Conservation (phyloP, 345 rosid species). For the Populus ilicifolia region DNA sequence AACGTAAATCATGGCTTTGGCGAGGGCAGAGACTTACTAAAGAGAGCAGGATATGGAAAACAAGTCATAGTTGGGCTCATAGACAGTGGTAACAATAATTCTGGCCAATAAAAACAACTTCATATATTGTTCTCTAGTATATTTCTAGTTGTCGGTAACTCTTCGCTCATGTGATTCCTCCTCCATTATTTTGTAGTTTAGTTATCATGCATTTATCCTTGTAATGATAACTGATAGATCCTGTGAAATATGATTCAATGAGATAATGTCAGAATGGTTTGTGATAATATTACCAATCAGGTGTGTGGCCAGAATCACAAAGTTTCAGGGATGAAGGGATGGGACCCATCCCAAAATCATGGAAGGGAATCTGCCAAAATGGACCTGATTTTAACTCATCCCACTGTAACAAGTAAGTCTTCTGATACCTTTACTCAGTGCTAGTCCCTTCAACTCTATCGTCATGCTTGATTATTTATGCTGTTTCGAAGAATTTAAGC, state of each 20-base stretch:
- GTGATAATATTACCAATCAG: slow-evolving; percentile 25
- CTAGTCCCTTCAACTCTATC: no score
- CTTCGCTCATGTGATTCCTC: slow-evolving; percentile 22
- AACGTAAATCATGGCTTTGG: background rate
- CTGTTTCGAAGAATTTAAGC: no score
- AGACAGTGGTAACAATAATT: slow-evolving; percentile 55
- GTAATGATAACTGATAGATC: background rate
- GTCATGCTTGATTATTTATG: no score
- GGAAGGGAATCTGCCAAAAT: slow-evolving; percentile 85
- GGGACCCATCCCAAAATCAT: slow-evolving; percentile 76
- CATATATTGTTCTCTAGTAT: background rate
- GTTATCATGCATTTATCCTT: background rate
- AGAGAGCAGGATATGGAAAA: slow-evolving; percentile 59
- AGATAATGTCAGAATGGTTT: background rate
- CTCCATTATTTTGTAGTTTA: slow-evolving; percentile 16
- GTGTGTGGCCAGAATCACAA: slow-evolving; percentile 89
- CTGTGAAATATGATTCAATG: background rate
- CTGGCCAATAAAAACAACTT: background rate
- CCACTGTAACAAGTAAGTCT: slow-evolving; percentile 64
- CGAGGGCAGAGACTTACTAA: slow-evolving; percentile 28
- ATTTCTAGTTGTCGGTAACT: background rate
- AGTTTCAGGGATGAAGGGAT: slow-evolving; percentile 75
- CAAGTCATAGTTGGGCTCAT: slow-evolving; percentile 63
- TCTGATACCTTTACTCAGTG: background rate
- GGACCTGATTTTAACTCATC: slow-evolving; percentile 62